These are phyloP conservation scores for Vitis rupestris DNA, from an alignment of 164 flowering plant species.

Conservation along the genomic window DNA sequence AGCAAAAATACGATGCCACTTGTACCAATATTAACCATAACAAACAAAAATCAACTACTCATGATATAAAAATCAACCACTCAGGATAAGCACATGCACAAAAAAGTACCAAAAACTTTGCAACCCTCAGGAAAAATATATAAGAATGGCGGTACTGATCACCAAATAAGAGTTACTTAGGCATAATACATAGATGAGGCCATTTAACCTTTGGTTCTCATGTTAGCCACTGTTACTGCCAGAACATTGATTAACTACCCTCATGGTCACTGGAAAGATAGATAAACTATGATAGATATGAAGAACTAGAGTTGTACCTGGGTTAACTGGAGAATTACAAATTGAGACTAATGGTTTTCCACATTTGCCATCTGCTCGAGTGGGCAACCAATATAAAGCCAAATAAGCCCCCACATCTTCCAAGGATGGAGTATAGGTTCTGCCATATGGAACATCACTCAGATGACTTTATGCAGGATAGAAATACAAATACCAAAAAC, in stretches of 20 bases:
- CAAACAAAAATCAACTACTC: too few species aligned
- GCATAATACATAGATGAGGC: too few species aligned
- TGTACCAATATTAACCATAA: too few species aligned
- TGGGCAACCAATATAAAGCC: conserved; percentile 82
- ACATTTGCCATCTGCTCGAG: conserved; percentile 72
- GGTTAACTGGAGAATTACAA: conserved; percentile 57
- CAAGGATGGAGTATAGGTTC: conserved; percentile 75
- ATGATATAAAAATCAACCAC: too few species aligned
- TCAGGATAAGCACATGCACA: neutral
- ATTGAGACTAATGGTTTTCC: conserved; percentile 72
- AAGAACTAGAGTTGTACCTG: conserved; percentile 47
- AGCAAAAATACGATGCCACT: too few species aligned
- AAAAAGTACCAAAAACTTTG: neutral
- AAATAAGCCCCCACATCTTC: conserved; percentile 91
- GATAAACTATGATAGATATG: neutral
- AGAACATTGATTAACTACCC: neutral
- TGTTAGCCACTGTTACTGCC: neutral
- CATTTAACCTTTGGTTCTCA: too few species aligned
- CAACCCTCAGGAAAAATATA: neutral
- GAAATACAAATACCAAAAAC: neutral
- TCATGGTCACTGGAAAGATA: neutral
- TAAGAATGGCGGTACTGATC: too few species aligned
- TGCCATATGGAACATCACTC: conserved; percentile 27
- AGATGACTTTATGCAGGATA: neutral
- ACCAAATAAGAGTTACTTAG: too few species aligned